Percentiles rank a stretch among this genome's conserved stretches.
phyloP scores from a whole-genome alignment of 2,329 filamentous ascomycete species.

The Xylariales sp. region DNA sequence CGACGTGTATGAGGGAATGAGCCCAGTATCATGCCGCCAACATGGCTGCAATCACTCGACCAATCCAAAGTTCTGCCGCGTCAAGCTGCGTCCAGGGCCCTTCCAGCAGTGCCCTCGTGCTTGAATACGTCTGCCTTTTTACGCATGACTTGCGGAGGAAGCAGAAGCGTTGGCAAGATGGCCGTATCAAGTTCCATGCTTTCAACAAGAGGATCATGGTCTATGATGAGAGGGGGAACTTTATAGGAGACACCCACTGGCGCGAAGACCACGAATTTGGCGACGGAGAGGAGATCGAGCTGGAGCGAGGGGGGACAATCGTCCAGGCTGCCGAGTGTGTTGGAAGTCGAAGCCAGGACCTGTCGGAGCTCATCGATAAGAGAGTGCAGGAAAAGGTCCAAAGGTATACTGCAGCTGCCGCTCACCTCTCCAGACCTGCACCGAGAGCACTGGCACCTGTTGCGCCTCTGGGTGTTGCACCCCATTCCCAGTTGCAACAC shows the following conservation, averaged over 20 bases:
- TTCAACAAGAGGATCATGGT: conserved; percentile 93
- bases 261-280: conserved; percentile 61
- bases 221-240: conserved; percentile 75
- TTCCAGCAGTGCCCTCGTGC: conserved; percentile 53
- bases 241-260: conserved; percentile 82
- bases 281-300: conserved; percentile 75
- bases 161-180: conserved; percentile 92
- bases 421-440: conserved; percentile 27
- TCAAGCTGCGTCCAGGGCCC: conserved; percentile 5
- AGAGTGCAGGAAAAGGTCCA: conserved; percentile 53
- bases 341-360: conserved; percentile 70
- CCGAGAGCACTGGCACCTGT: conserved; percentile 17
- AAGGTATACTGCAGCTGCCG: conserved; percentile 39
- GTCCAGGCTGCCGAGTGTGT: conserved; percentile 76
- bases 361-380: conserved; percentile 71
- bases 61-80: conserved; percentile 10
- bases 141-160: conserved; percentile 82
- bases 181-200: conserved; percentile 77
- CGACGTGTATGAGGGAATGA: no score
- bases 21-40: background rate
- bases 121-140: conserved; percentile 82
- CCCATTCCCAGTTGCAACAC: conserved; percentile 35
- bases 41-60: conserved; percentile 18
- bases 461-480: conserved; percentile 11
- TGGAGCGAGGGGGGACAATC: conserved; percentile 71